Percentiles rank a stretch among this genome's conserved stretches.
phyloP scores from a whole-genome alignment of 257 asterid species.

The Verbascum thapsus region DNA sequence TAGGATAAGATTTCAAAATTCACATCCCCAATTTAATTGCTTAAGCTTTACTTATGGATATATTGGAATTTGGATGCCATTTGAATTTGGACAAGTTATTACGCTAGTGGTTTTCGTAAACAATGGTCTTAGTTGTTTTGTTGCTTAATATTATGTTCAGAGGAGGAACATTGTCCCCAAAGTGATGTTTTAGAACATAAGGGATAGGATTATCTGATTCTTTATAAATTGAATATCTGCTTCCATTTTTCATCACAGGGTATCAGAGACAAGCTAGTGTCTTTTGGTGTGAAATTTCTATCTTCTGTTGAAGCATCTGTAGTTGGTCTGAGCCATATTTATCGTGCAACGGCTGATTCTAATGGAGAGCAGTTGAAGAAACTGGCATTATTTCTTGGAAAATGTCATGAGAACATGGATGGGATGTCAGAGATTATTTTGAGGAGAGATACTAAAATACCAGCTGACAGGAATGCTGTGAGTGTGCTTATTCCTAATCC shows the following conservation, averaged over 20 bases:
- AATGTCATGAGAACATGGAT: slow-evolving; percentile 52
- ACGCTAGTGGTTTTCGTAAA: not conserved
- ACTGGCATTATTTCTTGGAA: slow-evolving; percentile 69
- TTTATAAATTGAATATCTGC: slow-evolving; percentile 13
- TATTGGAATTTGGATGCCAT: not conserved
- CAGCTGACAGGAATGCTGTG: slow-evolving; percentile 80
- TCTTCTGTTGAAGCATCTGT: slow-evolving; percentile 77
- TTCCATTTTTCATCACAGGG: slow-evolving; percentile 42
- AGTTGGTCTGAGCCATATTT: slow-evolving; percentile 81
- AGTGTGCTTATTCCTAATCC: slow-evolving; percentile 79
- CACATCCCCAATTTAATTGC: slow-evolving; percentile 7
- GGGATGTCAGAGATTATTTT: slow-evolving; percentile 78
- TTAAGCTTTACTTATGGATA: slow-evolving; percentile 4
- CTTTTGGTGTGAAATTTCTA: slow-evolving; percentile 47
- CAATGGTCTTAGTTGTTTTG: slow-evolving; percentile 14
- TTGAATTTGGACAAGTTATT: slow-evolving; percentile 22
- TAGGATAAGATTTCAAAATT: slow-evolving; percentile 10
- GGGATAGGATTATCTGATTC: slow-evolving; percentile 6
- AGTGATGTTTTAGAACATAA: slow-evolving; percentile 7
- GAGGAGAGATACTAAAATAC: slow-evolving; percentile 67
- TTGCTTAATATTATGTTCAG: slow-evolving; percentile 2
- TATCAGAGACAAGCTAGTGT: slow-evolving; percentile 33
- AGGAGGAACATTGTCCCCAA: slow-evolving; percentile 11
- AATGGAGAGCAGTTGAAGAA: slow-evolving; percentile 70
- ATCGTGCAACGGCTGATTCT: slow-evolving; percentile 65